These are phyloP conservation scores for Cenchrus purpureus DNA, from an alignment of 176 grass and related monocot genomes.

Conservation along the genomic window DNA sequence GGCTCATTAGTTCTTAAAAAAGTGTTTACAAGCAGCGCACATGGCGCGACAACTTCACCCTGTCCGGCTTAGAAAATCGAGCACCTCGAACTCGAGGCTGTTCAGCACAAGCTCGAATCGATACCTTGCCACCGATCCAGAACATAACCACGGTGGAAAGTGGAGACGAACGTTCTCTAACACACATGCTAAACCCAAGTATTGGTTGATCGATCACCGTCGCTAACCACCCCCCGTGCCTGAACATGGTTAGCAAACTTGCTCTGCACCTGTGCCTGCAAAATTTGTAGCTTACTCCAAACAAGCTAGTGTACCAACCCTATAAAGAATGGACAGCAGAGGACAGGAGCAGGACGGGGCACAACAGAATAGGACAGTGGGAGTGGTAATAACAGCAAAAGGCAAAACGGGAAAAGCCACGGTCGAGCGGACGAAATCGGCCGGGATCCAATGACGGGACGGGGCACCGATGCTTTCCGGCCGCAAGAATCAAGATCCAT, in stretches of 20 bases:
- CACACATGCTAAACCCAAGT: not conserved
- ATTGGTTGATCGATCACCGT: not conserved
- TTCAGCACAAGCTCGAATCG: not conserved
- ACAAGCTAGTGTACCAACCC: not conserved
- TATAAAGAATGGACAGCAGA: not conserved
- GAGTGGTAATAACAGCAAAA: not conserved
- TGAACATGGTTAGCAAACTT: not conserved
- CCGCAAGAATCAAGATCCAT: conserved; percentile 1
- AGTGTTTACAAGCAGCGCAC: not conserved
- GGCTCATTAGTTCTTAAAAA: not conserved
- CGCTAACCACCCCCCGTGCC: not conserved
- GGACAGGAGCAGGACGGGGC: not conserved
- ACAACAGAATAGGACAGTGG: not conserved
- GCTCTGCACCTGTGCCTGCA: not conserved
- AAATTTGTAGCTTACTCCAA: conserved; percentile 28
- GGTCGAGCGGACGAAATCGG: conserved; percentile 12
- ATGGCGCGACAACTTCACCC: not conserved
- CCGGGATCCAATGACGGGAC: conserved; percentile 15
- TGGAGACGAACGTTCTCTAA: no score
- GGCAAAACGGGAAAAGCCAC: not conserved
- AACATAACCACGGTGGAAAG: not conserved
- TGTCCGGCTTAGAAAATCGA: not conserved
- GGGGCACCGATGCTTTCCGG: not conserved
- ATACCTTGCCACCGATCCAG: not conserved
- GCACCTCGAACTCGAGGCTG: not conserved